These are phyloP conservation scores for Neurospora sp. DNA, from an alignment of 2,329 filamentous ascomycete species.

Conservation along the genomic window DNA sequence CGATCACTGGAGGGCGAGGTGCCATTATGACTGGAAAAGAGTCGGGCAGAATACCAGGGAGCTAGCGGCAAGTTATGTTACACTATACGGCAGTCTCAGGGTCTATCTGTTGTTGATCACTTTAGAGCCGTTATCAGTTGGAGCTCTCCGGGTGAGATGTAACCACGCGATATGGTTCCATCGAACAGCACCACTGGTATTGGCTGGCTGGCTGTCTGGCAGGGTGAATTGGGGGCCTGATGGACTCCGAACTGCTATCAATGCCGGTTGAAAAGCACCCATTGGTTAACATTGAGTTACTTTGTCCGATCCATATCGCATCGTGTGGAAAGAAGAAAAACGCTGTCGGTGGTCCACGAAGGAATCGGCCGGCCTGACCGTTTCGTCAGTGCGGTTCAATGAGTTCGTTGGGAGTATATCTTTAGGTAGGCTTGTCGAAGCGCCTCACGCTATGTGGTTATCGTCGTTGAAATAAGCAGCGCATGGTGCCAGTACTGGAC, in stretches of 20 bases:
- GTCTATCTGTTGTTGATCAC: not conserved
- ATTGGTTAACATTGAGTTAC: not conserved
- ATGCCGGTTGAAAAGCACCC: too few species aligned
- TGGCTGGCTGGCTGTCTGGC: not conserved
- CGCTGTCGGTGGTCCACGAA: not conserved
- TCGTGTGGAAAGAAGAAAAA: not conserved
- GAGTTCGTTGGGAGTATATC: not conserved
- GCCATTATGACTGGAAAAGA: not conserved
- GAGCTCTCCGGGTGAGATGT: not conserved
- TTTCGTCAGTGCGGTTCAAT: not conserved
- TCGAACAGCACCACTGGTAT: not conserved
- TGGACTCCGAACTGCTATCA: not conserved
- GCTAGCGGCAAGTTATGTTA: not conserved
- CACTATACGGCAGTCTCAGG: not conserved
- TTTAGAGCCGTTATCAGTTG: not conserved
- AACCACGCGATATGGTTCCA: not conserved
- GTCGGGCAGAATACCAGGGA: not conserved
- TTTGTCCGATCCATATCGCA: not conserved
- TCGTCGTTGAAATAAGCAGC: not conserved
- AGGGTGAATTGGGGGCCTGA: not conserved
- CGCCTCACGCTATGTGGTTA: rapidly evolving
- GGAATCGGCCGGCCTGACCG: not conserved
- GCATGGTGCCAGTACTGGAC: not conserved
- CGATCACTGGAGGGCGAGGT: not conserved
- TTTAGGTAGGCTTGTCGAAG: not conserved